A percentile compares a stretch with the other conserved stretches of the same genome.
phyloP scores from a whole-genome alignment of 2,329 filamentous ascomycete genomes.

The Rasamsonia emersonii region DNA sequence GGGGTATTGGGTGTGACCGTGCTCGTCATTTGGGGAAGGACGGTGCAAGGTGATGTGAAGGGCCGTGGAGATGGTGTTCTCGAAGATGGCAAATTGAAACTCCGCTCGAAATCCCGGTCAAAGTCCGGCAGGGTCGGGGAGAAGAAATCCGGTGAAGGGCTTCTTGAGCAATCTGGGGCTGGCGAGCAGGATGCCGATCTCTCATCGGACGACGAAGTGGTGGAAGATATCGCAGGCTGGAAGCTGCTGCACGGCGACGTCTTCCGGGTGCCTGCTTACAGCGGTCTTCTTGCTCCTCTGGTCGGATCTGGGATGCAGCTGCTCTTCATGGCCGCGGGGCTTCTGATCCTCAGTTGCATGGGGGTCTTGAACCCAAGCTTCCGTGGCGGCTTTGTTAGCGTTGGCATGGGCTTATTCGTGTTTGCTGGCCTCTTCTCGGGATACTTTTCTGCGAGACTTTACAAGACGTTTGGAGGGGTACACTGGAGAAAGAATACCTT shows the following conservation, averaged over 20 bases:
- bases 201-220: conserved; percentile 59
- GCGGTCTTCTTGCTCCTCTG: conserved; percentile 67
- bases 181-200: conserved; percentile 45
- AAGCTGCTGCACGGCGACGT: conserved; percentile 84
- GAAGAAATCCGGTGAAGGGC: conserved; percentile 43
- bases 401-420: conserved; percentile 73
- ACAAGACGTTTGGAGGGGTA: conserved; percentile 71
- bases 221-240: conserved; percentile 80
- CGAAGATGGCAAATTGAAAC: conserved; percentile 59
- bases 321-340: conserved; percentile 67
- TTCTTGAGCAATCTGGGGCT: conserved; percentile 54
- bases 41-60: conserved; percentile 70
- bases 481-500: conserved; percentile 69
- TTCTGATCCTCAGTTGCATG: conserved; percentile 64
- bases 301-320: conserved; percentile 82
- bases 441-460: conserved; percentile 76
- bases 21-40: conserved; percentile 70
- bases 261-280: conserved; percentile 64
- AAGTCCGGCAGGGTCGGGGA: conserved; percentile 41
- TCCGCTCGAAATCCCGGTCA: conserved; percentile 37
- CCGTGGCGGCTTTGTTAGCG: conserved; percentile 80
- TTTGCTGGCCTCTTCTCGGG: conserved; percentile 78
- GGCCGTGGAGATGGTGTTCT: conserved; percentile 56
- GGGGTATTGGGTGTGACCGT: conserved; percentile 70
- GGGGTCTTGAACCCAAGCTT: conserved; percentile 79